Percentiles rank a stretch among this genome's conserved stretches.
These are phyloP conservation scores for Crassisporium funariophilum DNA, from an alignment of 768 basidiomycete species.

Conservation along the genomic window DNA sequence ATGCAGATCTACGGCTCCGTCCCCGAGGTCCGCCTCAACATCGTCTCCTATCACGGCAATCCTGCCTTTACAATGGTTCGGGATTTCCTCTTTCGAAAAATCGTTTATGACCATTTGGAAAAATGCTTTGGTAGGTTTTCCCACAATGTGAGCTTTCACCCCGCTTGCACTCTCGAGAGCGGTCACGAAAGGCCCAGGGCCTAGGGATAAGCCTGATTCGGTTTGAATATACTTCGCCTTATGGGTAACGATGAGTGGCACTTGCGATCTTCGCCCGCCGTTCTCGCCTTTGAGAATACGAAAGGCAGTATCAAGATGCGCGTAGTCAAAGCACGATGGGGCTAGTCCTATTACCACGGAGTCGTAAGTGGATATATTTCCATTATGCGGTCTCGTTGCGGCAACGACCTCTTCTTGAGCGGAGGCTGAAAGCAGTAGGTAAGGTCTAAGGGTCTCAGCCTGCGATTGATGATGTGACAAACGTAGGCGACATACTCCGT, in stretches of 20 bases:
- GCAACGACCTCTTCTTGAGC: conserved; percentile 43
- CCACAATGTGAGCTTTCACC: conserved; percentile 53
- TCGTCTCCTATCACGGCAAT: conserved; percentile 72
- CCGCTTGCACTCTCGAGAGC: conserved; percentile 60
- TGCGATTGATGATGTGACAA: not conserved
- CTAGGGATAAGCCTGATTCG: conserved; percentile 56
- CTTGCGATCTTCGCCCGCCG: conserved; percentile 5
- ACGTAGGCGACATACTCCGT: conserved; percentile 35
- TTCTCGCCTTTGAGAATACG: conserved; percentile 56
- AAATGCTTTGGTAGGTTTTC: conserved; percentile 63
- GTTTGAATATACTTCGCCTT: conserved; percentile 53
- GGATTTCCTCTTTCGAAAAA: conserved; percentile 16
- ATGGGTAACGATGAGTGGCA: conserved; percentile 61
- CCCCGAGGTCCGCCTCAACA: conserved; percentile 62
- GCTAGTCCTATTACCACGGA: conserved; percentile 68
- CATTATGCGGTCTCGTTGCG: not conserved
- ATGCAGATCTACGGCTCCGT: conserved; percentile 59
- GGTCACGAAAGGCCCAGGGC: conserved; percentile 70
- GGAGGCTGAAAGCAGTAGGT: conserved; percentile 55
- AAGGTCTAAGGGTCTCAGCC: conserved; percentile 41
- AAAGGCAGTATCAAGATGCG: conserved; percentile 64
- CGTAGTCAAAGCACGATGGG: conserved; percentile 52
- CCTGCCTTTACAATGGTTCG: conserved; percentile 21
- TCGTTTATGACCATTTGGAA: conserved; percentile 58
- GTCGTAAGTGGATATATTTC: conserved; percentile 39